A percentile compares a stretch with the other conserved stretches of the same genome.
phyloP scores from a whole-genome alignment of 176 grass and related monocot genomes.

The Puccinellia tenuiflora region DNA sequence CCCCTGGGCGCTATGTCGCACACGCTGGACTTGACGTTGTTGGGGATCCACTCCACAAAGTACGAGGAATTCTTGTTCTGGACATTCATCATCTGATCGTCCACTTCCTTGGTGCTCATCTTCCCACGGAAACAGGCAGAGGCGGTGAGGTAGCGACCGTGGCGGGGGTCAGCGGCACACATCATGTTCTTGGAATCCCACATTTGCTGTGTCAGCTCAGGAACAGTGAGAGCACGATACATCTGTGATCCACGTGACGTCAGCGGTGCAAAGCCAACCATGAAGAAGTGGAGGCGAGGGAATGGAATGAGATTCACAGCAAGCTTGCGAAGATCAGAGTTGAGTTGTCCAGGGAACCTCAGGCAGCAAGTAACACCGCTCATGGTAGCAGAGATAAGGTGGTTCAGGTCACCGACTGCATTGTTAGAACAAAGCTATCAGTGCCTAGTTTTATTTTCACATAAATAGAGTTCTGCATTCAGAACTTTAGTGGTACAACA shows the following conservation, averaged over 20 bases:
- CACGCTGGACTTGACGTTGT: constrained; percentile 78
- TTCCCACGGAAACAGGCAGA: constrained; percentile 86
- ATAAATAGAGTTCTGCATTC: neutral
- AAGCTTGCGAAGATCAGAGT: constrained; percentile 85
- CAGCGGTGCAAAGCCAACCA: constrained; percentile 75
- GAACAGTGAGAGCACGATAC: no score
- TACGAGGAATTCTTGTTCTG: constrained; percentile 96
- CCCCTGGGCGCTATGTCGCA: constrained; percentile 78
- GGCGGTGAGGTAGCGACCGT: constrained; percentile 79
- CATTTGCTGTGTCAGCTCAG: no score
- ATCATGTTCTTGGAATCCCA: no score
- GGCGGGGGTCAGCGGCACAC: constrained; percentile 75
- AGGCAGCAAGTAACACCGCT: constrained; percentile 82
- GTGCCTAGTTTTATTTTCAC: neutral
- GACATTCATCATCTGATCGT: constrained; percentile 87
- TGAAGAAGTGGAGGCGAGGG: constrained; percentile 93
- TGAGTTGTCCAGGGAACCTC: constrained; percentile 87
- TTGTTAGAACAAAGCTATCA: constrained; percentile 8
- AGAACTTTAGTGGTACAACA: neutral
- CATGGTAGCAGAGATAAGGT: constrained; percentile 88
- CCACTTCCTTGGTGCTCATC: constrained; percentile 96
- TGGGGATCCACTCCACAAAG: constrained; percentile 89
- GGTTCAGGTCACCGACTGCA: constrained; percentile 84
- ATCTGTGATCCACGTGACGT: constrained; percentile 68
- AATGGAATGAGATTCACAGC: constrained; percentile 86